phyloP scores from a whole-genome alignment of 2,329 filamentous ascomycete genomes.

The Exophiala oligosperma region DNA sequence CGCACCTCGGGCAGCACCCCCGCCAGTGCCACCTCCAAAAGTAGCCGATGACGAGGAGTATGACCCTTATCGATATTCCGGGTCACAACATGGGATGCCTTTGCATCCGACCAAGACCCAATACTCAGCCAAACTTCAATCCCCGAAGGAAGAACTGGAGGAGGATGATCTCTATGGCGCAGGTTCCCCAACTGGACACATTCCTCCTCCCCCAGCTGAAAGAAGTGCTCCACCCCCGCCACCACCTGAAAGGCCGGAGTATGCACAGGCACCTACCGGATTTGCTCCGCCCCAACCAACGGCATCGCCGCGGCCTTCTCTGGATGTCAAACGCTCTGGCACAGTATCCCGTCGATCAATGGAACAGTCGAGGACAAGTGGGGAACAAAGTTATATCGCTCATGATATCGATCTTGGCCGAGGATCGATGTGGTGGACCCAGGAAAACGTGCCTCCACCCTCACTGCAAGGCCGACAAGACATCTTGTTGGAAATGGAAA shows the following conservation, averaged over 20 bases:
- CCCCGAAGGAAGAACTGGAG: conserved; percentile 36
- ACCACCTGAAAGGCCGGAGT: conserved; percentile 45
- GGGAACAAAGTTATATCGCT: conserved; percentile 81
- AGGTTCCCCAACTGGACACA: conserved; percentile 37
- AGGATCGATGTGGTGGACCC: conserved; percentile 82
- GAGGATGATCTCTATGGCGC: conserved; percentile 50
- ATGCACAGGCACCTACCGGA: conserved; percentile 50
- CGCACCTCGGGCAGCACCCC: conserved; percentile 68
- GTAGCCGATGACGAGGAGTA: conserved; percentile 49
- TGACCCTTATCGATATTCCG: conserved; percentile 54
- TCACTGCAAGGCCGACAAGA: conserved; percentile 80
- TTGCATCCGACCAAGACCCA: conserved; percentile 30
- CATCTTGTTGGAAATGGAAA: conserved; percentile 77
- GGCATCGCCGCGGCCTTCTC: conserved; percentile 56
- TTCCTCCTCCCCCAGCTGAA: conserved; percentile 38
- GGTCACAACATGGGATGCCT: conserved; percentile 35
- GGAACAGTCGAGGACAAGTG: conserved; percentile 72
- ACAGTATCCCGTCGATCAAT: conserved; percentile 62
- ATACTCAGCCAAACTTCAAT: conserved; percentile 29
- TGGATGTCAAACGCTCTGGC: conserved; percentile 61
- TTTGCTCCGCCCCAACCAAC: conserved; percentile 42
- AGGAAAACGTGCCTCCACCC: conserved; percentile 76
- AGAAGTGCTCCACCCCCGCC: conserved; percentile 38
- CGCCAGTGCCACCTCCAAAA: conserved; percentile 56
- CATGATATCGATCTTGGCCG: conserved; percentile 78